phyloP scores from a whole-genome alignment of 2,329 filamentous ascomycete species.

The Arachnomyces sp. region DNA sequence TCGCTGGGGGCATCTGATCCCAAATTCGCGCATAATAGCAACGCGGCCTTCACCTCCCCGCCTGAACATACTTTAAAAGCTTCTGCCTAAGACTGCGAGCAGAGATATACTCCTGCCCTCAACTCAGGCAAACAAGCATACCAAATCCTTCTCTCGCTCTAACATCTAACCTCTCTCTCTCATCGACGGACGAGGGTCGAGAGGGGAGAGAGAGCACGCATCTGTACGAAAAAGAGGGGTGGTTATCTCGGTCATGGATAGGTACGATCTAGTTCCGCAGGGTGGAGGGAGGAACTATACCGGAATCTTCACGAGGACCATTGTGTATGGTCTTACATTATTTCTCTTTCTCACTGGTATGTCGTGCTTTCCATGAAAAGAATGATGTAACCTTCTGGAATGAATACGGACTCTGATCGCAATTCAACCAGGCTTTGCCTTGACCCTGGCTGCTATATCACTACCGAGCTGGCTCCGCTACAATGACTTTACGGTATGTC shows the following conservation, averaged over 20 bases:
- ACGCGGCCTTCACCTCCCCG: too few species aligned
- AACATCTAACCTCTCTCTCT: too few species aligned
- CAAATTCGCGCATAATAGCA: too few species aligned
- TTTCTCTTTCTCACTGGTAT: conserved; percentile 37
- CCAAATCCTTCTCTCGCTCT: too few species aligned
- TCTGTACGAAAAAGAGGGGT: too few species aligned
- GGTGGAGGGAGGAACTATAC: conserved; percentile 39
- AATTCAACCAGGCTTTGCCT: conserved; percentile 29
- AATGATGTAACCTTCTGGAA: too few species aligned
- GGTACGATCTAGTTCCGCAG: conserved; percentile 36
- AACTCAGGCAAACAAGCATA: too few species aligned
- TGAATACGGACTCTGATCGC: not conserved
- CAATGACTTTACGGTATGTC: conserved; percentile 34
- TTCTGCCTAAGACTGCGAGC: too few species aligned
- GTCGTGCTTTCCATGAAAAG: too few species aligned
- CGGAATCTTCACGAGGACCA: conserved; percentile 41
- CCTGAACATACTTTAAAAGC: too few species aligned
- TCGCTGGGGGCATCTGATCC: too few species aligned
- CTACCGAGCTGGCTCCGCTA: conserved; percentile 43
- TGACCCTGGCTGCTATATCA: conserved; percentile 40
- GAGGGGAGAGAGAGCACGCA: conserved; percentile 5
- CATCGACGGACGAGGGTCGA: conserved; percentile 3
- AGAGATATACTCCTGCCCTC: too few species aligned
- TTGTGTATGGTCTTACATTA: conserved; percentile 38
- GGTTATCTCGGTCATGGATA: conserved; percentile 25